phyloP scores from a whole-genome alignment of 1,284 basidiomycete species.

The Fistulina hepatica region DNA sequence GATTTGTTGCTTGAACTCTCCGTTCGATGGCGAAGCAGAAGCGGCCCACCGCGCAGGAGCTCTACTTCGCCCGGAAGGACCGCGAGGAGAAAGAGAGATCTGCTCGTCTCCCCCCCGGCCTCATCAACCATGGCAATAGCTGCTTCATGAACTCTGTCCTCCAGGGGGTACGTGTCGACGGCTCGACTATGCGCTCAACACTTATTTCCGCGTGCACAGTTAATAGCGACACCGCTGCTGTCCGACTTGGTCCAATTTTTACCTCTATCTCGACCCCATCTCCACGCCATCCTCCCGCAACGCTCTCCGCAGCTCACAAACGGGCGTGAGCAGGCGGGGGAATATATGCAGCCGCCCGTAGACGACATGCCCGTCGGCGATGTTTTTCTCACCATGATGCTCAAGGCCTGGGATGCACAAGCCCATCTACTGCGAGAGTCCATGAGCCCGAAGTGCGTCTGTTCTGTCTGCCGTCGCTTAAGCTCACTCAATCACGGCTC shows the following conservation, averaged over 20 bases:
- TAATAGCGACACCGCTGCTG: constrained; percentile 55
- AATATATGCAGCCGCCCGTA: constrained; percentile 39
- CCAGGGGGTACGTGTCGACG: constrained; percentile 37
- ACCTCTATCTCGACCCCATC: constrained; percentile 20
- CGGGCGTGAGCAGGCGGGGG: constrained; percentile 41
- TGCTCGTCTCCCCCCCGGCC: constrained; percentile 58
- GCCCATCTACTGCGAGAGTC: constrained; percentile 34
- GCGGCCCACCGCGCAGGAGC: constrained; percentile 48
- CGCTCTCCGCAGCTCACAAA: constrained; percentile 60
- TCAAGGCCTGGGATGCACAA: constrained; percentile 51
- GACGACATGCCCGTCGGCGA: constrained; percentile 58
- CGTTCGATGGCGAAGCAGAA: constrained; percentile 46
- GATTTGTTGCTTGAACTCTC: too few relatives aligned
- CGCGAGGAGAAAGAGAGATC: constrained; percentile 50
- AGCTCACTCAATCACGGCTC: constrained; percentile 7
- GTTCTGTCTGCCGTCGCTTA: background rate
- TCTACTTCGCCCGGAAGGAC: constrained; percentile 44
- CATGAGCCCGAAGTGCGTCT: constrained; percentile 53
- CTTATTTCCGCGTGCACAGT: constrained; percentile 24
- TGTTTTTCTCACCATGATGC: constrained; percentile 44
- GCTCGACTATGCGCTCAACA: background rate
- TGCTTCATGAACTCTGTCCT: constrained; percentile 74
- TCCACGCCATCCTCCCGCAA: constrained; percentile 30
- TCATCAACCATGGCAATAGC: constrained; percentile 75
- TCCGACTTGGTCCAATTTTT: constrained; percentile 50